Evolutionary conservation across 2,329 filamentous ascomycete genomes (phyloP), one percentile per base, ranked within the genome.

Genomic region (Malbranchea zuffiana): DNA sequence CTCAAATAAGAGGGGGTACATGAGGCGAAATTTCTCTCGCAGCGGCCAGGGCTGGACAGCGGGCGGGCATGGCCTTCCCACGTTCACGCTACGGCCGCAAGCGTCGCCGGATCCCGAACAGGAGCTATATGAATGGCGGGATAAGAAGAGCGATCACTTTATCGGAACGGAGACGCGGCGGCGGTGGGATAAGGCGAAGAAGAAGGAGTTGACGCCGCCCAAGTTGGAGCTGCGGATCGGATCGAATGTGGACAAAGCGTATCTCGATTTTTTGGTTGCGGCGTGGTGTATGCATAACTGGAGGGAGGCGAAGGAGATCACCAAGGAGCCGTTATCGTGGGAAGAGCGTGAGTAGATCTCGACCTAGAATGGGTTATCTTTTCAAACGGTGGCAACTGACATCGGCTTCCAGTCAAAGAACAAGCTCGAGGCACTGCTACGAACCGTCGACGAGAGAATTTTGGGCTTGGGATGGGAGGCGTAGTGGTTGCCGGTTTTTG

Each of bases 231-330:
- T 47, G 33, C 37, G 34, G 24, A 36, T 42, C 13, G 39, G 39
- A 3, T 29, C 37, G 12, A 35, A 40, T 13, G 37, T 34, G 13
- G 44, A 40, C 29, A 37, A 34, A 19, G 26, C 33, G 4, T 43
- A 43, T 29, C 29, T 44, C 11, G 44, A 47, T 26, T 47, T 47
- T 19, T 33, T 47, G 6, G 33, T 47, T 16, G 40, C 44, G 12
- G 35, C 40, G 16, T 47, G 44, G 44, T 44, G 42, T 32, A 43
- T 47, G 40, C 41, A 45, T 24, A 47, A 47, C 27, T 47, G 44
- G 44, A 34, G 40, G 30, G 44, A 47, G 21, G 42, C 44, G 6
- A 47, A 45, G 18, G 44, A 45, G 6, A 18, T 47, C 32, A 45
- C 40, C 3, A 47, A 43, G 18, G 40, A 47, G 21, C 35, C 44